Evolutionary conservation across 176 grass and related monocot species (phyloP), one percentile per base, ranked within the genome.

Genomic region (Triticum turgidum): DNA sequence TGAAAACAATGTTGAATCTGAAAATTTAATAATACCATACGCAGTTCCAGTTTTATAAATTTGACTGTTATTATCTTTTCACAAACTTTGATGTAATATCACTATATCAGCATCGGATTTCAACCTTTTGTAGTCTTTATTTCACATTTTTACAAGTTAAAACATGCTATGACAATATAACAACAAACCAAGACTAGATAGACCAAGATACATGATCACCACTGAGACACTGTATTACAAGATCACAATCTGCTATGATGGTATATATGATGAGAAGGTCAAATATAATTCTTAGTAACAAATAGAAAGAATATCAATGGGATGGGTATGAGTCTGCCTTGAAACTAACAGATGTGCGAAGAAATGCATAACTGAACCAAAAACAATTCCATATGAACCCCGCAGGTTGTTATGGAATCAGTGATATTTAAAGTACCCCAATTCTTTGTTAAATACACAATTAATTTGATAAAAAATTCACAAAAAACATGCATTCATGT

Each of bases 361-460:
- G 11, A 65, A 73, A 73, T 84, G 44, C 17, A 77, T 77, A 74
- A 87, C 38, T 22, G 13, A 76, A 87, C 24, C 7, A 65, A 75
- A 73, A 74, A 66, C 0, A 42, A 76, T 14, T 18, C 59, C 41
- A 20, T 65, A 65, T 49, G 54, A 83, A 73, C 17, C 9, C 2
- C 18, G 66, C 45, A 86, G 54, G 33, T 79, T 59, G 24, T 44
- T 37, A 89, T 44, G 32, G 39, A 83, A 79, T 25, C 44, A 21
- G 6, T 65, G 33, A 61, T 84, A 6, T 66, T 86, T 78, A 35
- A 62, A 65, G 7, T 65, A 64, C 4, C 27, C n/a, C 5, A 38
- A 44, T 38, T 24, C 29, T 83, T 54, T 52, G 30, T 38, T 2
- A 44, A 58, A 65, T 39, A 56, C 51, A 83, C 0, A 72, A 77